These are phyloP conservation scores for Copromyces sp. DNA, from an alignment of 495 filamentous ascomycete genomes.

Conservation along the genomic window DNA sequence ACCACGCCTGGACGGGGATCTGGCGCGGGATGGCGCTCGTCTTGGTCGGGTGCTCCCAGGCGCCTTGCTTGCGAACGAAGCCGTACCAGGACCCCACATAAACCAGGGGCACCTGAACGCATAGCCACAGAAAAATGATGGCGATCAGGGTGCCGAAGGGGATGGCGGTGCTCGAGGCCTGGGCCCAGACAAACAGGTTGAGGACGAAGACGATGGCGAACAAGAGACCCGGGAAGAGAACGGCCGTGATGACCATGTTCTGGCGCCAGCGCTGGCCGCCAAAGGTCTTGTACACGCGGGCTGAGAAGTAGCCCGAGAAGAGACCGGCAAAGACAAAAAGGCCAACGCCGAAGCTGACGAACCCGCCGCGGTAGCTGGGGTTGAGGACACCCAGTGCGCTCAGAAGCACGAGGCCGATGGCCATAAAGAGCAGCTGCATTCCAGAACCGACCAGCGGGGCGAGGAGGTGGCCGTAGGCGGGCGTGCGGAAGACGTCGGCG, in stretches of 20 bases:
- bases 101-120: conserved; percentile 83
- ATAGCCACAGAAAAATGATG: conserved; percentile 72
- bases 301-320: conserved; percentile 90
- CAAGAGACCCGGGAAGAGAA: conserved; percentile 74
- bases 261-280: conserved; percentile 69
- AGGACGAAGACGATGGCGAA: conserved; percentile 74
- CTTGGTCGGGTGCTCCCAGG: conserved; percentile 86
- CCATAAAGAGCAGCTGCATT: conserved; percentile 85
- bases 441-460: conserved; percentile 83
- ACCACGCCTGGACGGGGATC: conserved; percentile 75
- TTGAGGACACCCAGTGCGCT: conserved; percentile 79
- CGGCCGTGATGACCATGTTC: conserved; percentile 75
- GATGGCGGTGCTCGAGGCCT: conserved; percentile 83
- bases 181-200: conserved; percentile 90
- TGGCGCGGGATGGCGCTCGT: conserved; percentile 64
- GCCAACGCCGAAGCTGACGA: conserved; percentile 77
- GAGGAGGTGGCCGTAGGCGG: conserved; percentile 62
- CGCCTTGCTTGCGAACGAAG: conserved; percentile 44
- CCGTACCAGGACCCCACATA: conserved; percentile 79
- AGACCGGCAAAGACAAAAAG: conserved; percentile 82
- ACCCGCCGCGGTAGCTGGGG: conserved; percentile 85
- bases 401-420: conserved; percentile 63
- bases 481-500: conserved; percentile 83
- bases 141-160: conserved; percentile 77
- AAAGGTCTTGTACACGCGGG: conserved; percentile 77